Evolutionary conservation across 148 eudicot species (phyloP), one percentile per base, ranked within the genome.

Genomic region (Vaccinium vitisidaea): DNA sequence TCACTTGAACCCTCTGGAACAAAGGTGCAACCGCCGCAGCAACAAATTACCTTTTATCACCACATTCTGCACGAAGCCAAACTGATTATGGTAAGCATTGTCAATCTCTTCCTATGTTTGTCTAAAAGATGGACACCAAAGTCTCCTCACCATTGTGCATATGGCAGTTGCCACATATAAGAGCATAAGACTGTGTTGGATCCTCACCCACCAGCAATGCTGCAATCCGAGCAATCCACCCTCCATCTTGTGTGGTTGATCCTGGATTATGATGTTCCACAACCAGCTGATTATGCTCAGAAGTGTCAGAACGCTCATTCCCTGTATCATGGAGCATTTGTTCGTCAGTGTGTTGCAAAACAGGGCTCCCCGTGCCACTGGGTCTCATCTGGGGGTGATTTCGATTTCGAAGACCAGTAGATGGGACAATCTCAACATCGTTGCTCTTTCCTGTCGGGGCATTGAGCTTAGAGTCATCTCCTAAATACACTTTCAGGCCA

Each of bases 201-300:
- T 97, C 99, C 91, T 97, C 99, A 32, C 99, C 98, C 83, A 95
- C 99, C 74, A 97, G 98, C 89, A 95, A 85, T 49, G 99, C 99
- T 12, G 98, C 98, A 82, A 95, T 70, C 70, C 92, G 90, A 83
- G 98, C 94, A 86, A 97, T 79, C 98, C 98, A 97, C 80, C 97
- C 95, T 52, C 94, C 93, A 59, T 89, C 92, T 67, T 87, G 88
- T 46, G 95, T 82, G 75, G 81, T 87, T 71, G 85, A 85, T 71
- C 90, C 95, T 61, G 90, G 84, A 78, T 88, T 88, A 88, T 91
- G 88, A 86, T 97, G 98, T 85, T 92, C 94, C 54, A 96, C 94
- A 86, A 87, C 93, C 88, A 88, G 88, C 79, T 85, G 95, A 32
- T 87, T 83, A 55, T 90, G 90, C 84, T 84, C 87, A 48, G 87